Conservation (phyloP, 352 stramenopile species). For the Aphanomyces invadans region DNA sequence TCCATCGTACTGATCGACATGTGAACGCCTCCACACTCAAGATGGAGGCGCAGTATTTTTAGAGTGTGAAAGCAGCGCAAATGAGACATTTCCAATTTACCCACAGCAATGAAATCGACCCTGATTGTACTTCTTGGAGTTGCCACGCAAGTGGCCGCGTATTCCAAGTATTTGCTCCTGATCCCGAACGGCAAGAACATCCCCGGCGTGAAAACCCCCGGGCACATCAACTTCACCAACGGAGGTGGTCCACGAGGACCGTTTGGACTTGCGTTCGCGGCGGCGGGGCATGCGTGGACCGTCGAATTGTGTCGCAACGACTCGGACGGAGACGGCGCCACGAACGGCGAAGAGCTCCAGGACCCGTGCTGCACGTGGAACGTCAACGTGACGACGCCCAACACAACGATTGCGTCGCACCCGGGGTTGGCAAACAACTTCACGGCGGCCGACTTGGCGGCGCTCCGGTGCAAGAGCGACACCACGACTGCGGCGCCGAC, state of each 20-base stretch:
- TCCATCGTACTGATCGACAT: no score
- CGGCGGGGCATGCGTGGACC: slow-evolving; percentile 10
- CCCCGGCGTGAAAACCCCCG: neutral
- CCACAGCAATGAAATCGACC: no score
- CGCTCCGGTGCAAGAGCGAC: slow-evolving; percentile 28
- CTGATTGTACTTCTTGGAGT: no score
- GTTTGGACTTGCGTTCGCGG: slow-evolving; percentile 21
- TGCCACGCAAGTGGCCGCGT: no score
- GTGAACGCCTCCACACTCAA: no score
- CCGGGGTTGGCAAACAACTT: slow-evolving; percentile 38
- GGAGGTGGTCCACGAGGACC: slow-evolving; percentile 4
- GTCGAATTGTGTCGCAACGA: slow-evolving; percentile 14
- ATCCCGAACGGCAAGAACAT: slow-evolving; percentile 21
- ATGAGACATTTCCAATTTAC: no score
- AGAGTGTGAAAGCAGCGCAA: no score
- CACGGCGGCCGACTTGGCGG: slow-evolving; percentile 29
- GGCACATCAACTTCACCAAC: slow-evolving; percentile 10
- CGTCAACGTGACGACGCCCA: slow-evolving; percentile 1
- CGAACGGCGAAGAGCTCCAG: slow-evolving; percentile 25
- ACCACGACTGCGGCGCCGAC: neutral
- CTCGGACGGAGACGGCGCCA: slow-evolving; percentile 25
- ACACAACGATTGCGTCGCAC: slow-evolving; percentile 28
- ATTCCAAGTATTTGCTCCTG: no score
- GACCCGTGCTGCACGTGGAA: slow-evolving; percentile 23
- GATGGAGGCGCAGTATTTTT: no score